Evolutionary conservation across 805 yeast genomes (phyloP).

Genomic region (Yarrowia sp.): DNA sequence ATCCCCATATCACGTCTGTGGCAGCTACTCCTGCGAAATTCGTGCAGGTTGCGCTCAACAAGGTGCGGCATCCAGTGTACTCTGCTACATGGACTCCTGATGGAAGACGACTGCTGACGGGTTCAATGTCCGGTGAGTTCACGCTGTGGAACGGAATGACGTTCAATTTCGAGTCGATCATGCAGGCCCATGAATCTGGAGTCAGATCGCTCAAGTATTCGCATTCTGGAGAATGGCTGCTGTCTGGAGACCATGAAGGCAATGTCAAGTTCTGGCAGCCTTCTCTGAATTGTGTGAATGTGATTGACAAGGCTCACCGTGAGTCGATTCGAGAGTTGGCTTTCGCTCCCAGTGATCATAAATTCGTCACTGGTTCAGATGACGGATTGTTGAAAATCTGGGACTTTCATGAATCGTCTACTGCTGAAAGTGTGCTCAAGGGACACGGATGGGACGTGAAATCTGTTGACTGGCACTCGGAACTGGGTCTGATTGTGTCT

Average conservation of each 20-base stretch:
- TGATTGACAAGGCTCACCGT: conserved; percentile 62
- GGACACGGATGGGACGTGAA: conserved; percentile 99
- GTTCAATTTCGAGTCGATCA: conserved; percentile 91
- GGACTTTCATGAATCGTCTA: conserved; percentile 66
- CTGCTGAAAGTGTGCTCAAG: conserved; percentile 60
- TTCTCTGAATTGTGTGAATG: conserved; percentile 90
- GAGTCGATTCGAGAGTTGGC: conserved; percentile 84
- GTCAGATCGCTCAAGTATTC: conserved; percentile 76
- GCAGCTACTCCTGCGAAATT: conserved; percentile 53
- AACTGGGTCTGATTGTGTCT: conserved; percentile 77
- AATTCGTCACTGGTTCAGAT: conserved; percentile 92
- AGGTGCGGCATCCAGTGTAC: conserved; percentile 85
- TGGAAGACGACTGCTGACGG: conserved; percentile 85
- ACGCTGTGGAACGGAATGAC: conserved; percentile 96
- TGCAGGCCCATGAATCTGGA: conserved; percentile 97
- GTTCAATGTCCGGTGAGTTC: conserved; percentile 91
- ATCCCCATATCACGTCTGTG: conserved; percentile 13
- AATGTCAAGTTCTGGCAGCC: conserved; percentile 95
- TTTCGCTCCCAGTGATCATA: conserved; percentile 85
- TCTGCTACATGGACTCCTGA: conserved; percentile 96
- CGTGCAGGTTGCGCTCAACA: conserved; percentile 86
- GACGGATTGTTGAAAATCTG: conserved; percentile 88
- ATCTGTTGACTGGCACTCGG: conserved; percentile 95
- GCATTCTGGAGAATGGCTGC: conserved; percentile 89
- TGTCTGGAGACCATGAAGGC: conserved; percentile 93